Evolutionary conservation across 2,329 filamentous ascomycete species (phyloP), one percentile per base, ranked within the genome.

Genomic region (Lasiodiplodia sp.): DNA sequence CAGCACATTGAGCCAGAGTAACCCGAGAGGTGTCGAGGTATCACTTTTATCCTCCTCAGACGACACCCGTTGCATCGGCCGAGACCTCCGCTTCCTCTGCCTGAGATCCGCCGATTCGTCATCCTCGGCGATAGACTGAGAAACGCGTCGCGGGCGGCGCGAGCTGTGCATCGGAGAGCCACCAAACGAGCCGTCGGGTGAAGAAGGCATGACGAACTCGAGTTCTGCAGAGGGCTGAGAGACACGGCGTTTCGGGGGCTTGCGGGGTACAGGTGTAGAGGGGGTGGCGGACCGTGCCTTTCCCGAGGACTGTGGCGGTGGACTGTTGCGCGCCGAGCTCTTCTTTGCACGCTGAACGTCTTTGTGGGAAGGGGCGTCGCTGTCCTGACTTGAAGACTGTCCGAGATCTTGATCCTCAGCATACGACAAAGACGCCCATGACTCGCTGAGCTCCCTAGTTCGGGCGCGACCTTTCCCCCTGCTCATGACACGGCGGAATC

Each of bases 181-280:
- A 14, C 47, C 60, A 34, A 49, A 64, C 73, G 76, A 69, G 76
- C 76, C 69, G 62, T 70, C 52, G 51, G 40, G 66, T 10, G 78
- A 75, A 8, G 78, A 75, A 10, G 82, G 82, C 81, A 83, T 83
- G 67, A 83, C 79, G 68, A 84, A 77, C 68, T 78, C 77, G 8
- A 81, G 80, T 60, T 79, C 80, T 10, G 72, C 72, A 25, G 76
- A 77, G 23, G 72, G 58, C 69, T 31, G 73, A 47, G 58, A 71
- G 28, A 38, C 44, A 28, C 47, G 23, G 12, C 60, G 60, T 6
- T 25, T 52, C 2, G 44, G 47, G 28, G 60, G 47, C 3, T 12
- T 52, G 23, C 49, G 67, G 40, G 70, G 31, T 14, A 67, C 40
- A 55, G 55, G 62, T 14, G 68, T 71, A 38, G 70, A 71, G 11